Evolutionary conservation across 1,284 basidiomycete species (phyloP).

Genomic region (Agaricales sp.): DNA sequence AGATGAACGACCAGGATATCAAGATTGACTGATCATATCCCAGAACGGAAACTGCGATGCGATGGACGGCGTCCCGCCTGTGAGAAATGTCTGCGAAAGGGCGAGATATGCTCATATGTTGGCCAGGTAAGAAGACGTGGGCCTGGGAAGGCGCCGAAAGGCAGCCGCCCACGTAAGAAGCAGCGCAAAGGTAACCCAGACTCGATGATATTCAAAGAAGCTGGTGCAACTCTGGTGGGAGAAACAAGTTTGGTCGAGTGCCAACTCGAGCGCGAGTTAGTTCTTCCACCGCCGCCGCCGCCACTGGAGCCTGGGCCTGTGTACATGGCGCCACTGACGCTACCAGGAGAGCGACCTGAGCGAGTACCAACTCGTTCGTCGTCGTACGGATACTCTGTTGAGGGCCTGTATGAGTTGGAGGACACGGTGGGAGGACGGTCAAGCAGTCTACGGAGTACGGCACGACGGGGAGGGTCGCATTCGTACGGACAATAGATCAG

Average conservation of each 20-base stretch:
- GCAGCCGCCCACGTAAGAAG: conserved; percentile 19
- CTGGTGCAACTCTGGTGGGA: too few relatives aligned
- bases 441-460: background rate
- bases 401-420: background rate
- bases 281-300: background rate
- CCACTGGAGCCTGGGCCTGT: background rate
- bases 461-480: too few relatives aligned
- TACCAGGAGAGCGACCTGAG: too few relatives aligned
- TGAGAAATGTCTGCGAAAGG: conserved; percentile 41
- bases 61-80: conserved; percentile 54
- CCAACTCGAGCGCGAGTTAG: too few relatives aligned
- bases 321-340: too few relatives aligned
- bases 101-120: conserved; percentile 43
- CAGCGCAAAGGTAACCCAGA: conserved; percentile 10
- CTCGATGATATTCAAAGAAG: background rate
- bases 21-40: conserved; percentile 3
- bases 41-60: conserved; percentile 65
- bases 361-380: background rate
- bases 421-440: background rate
- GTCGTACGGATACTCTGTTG: background rate
- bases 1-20: too few relatives aligned
- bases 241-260: too few relatives aligned
- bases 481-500: too few relatives aligned
- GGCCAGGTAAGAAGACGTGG: conserved; percentile 48
- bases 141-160: conserved; percentile 58